These are phyloP conservation scores for Hemisphaericaspora nanyangensis DNA, from an alignment of 805 yeast species.

Conservation along the genomic window DNA sequence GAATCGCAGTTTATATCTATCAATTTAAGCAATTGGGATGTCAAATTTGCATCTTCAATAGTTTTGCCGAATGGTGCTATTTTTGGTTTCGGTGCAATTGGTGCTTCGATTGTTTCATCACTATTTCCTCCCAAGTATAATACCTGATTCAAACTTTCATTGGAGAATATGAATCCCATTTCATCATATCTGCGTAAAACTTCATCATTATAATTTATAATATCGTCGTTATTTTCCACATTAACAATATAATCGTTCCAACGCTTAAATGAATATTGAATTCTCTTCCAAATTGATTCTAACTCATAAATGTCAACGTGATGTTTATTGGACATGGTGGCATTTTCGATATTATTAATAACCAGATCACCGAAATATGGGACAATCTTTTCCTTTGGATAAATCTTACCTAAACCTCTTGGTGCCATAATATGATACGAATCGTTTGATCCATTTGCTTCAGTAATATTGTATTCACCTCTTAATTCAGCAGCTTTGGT, in stretches of 20 bases:
- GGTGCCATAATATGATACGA: slow-evolving; percentile 79
- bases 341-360: slow-evolving; percentile 34
- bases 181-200: slow-evolving; percentile 36
- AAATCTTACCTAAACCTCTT: slow-evolving; percentile 75
- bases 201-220: slow-evolving; percentile 37
- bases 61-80: too few species aligned
- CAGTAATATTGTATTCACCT: not conserved
- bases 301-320: slow-evolving; percentile 46
- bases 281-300: slow-evolving; percentile 62
- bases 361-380: slow-evolving; percentile 89
- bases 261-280: slow-evolving; percentile 68
- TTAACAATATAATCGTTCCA: slow-evolving; percentile 72
- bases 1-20: slow-evolving; percentile 42
- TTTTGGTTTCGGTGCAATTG: not conserved
- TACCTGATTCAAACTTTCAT: slow-evolving; percentile 41
- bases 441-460: slow-evolving; percentile 30
- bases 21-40: slow-evolving; percentile 40
- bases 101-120: slow-evolving; percentile 4
- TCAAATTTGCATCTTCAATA: slow-evolving; percentile 19
- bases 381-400: slow-evolving; percentile 72
- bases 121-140: slow-evolving; percentile 34
- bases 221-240: slow-evolving; percentile 41
- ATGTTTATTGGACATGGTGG: not conserved
- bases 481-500: not conserved
- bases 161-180: slow-evolving; percentile 42